Evolutionary conservation across 257 asterid species (phyloP).

Genomic region (Cordia subcordata): DNA sequence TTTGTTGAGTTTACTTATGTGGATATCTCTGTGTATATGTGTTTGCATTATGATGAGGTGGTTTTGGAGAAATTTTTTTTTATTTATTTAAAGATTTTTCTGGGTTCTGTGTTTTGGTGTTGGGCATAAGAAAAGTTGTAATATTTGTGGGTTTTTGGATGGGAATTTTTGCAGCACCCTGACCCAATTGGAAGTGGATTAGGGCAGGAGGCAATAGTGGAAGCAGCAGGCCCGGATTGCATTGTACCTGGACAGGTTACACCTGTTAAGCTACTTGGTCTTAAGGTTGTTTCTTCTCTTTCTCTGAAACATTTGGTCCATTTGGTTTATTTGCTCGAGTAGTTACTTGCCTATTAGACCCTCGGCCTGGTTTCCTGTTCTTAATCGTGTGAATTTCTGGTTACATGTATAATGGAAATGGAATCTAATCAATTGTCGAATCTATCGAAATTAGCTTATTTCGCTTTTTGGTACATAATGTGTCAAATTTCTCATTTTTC

Average conservation of each 20-base stretch:
- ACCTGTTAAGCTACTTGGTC: conserved; percentile 80
- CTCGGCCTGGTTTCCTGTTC: no score
- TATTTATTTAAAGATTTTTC: no score
- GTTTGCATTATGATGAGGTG: no score
- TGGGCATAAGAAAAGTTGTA: background rate
- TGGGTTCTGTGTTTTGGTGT: background rate
- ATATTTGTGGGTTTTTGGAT: background rate
- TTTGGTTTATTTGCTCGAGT: background rate
- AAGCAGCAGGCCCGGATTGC: conserved; percentile 97
- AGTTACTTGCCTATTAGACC: background rate
- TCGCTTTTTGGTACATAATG: no score
- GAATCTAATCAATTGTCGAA: no score
- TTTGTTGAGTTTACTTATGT: no score
- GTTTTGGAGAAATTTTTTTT: no score
- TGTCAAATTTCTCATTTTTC: no score
- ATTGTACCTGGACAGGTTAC: conserved; percentile 78
- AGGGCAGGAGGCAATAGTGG: conserved; percentile 75
- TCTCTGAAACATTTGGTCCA: background rate
- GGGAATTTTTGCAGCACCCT: conserved; percentile 23
- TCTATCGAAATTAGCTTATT: no score
- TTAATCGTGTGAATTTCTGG: no score
- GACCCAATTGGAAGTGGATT: conserved; percentile 69
- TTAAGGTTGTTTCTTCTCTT: conserved; percentile 47
- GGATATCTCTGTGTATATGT: no score
- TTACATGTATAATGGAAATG: no score